Evolutionary conservation across 805 yeast genomes (phyloP), one percentile per base, ranked within the genome.

Genomic region (Ogataea trehaloabstinens): DNA sequence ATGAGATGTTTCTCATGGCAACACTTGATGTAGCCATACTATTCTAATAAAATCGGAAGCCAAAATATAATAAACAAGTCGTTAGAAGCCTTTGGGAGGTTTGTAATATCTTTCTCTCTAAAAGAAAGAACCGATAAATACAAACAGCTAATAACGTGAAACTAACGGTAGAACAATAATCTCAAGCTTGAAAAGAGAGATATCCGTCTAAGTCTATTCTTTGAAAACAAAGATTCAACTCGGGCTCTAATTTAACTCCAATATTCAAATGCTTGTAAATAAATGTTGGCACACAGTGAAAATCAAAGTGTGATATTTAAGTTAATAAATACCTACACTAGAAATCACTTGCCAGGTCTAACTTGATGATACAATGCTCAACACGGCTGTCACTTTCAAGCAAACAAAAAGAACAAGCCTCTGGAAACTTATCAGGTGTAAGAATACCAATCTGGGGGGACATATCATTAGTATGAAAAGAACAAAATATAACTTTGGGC

Each of bases 181-280:
- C 34, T 42, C 52, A 49, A 45, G 49, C 52, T 50, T 52, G 57
- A 45, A 59, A 48, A 41, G 64, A 53, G 63, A 51, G 63, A 60
- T 56, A 57, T 53, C 64, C 64, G 62, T 60, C 64, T 49, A 60
- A 52, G 63, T 59, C 48, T 40, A 32, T 21, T 28, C 34, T 38
- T 22, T 18, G 24, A 24, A 21, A 21, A n/a, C 6, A 25, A 40
- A 21, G 37, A 31, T 16, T 19, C 37, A 40, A 52, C 56, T 52
- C 56, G 51, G 56, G 56, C 41, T 52, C 55, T 49, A 48, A 47
- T 52, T 52, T 52, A 52, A 52, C 56, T 48, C 56, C 46, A 42
- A 38, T 42, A 50, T 50, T 41, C 54, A 44, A 45, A 50, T 46
- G 53, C 48, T 48, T 48, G 49, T 33, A 40, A 35, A 19, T 32